phyloP scores from a whole-genome alignment of 805 yeast genomes.

The Starmerella floris region DNA sequence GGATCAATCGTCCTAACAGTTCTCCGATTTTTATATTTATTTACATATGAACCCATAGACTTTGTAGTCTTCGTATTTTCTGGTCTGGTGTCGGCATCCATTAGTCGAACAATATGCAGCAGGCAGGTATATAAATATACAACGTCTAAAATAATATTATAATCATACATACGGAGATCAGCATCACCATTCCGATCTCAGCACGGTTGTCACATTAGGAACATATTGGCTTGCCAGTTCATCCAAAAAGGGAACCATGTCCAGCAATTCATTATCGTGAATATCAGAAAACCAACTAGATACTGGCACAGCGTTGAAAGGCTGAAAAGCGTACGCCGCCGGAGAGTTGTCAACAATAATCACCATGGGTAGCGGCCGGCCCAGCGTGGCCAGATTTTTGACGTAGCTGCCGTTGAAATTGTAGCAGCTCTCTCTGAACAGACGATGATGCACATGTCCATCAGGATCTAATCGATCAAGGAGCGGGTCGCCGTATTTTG shows the following conservation, averaged over 20 bases:
- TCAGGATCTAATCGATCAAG: slow-evolving; percentile 74
- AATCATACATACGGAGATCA: neutral
- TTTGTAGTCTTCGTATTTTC: too few species aligned
- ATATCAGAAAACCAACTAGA: slow-evolving; percentile 97
- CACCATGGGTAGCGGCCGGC: slow-evolving; percentile 73
- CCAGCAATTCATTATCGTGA: slow-evolving; percentile 89
- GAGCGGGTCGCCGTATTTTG: slow-evolving; percentile 91
- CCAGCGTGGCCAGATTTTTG: slow-evolving; percentile 85
- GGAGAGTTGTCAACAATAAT: slow-evolving; percentile 96
- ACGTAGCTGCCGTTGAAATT: slow-evolving; percentile 90
- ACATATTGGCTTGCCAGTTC: slow-evolving; percentile 64
- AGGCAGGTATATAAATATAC: too few species aligned
- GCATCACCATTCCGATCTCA: slow-evolving; percentile 25
- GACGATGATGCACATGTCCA: slow-evolving; percentile 69
- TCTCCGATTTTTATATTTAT: too few species aligned
- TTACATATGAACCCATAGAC: too few species aligned
- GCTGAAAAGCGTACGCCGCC: slow-evolving; percentile 94
- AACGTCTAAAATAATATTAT: neutral
- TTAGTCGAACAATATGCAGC: too few species aligned
- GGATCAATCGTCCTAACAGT: too few species aligned
- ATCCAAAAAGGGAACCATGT: slow-evolving; percentile 77
- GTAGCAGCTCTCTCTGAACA: slow-evolving; percentile 88
- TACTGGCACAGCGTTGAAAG: slow-evolving; percentile 93
- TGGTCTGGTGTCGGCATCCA: too few species aligned
- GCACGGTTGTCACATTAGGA: slow-evolving; percentile 70